These are phyloP conservation scores for Cladosporium sp. DNA, from an alignment of 2,329 filamentous ascomycete species.

Conservation along the genomic window DNA sequence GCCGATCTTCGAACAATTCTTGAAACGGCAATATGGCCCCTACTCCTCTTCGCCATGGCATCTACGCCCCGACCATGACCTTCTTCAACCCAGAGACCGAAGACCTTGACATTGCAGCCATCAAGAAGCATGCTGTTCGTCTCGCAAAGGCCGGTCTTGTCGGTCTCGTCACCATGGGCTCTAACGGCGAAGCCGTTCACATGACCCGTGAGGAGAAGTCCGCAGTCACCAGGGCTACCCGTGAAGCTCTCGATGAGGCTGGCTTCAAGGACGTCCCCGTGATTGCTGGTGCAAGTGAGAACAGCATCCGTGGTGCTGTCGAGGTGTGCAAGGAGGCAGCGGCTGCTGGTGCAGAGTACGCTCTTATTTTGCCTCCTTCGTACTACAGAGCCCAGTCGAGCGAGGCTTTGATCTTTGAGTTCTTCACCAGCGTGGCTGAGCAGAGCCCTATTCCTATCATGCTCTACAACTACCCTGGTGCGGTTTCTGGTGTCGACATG, in stretches of 20 bases:
- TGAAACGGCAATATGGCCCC: constrained; percentile 32
- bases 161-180: constrained; percentile 83
- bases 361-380: constrained; percentile 74
- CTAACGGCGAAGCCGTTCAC: constrained; percentile 87
- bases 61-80: constrained; percentile 87
- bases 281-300: constrained; percentile 78
- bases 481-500: constrained; percentile 83
- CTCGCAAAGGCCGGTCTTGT: constrained; percentile 75
- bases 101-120: constrained; percentile 75
- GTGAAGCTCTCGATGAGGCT: constrained; percentile 77
- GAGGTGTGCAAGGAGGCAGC: constrained; percentile 68
- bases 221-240: constrained; percentile 72
- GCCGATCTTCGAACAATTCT: background rate
- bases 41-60: constrained; percentile 72
- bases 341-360: constrained; percentile 74
- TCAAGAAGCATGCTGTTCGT: constrained; percentile 78
- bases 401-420: constrained; percentile 70
- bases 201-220: constrained; percentile 75
- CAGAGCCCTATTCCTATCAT: constrained; percentile 73
- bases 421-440: constrained; percentile 75
- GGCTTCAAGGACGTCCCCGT: constrained; percentile 76
- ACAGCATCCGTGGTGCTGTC: constrained; percentile 78
- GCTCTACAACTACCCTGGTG: constrained; percentile 89
- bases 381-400: constrained; percentile 80
- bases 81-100: constrained; percentile 85